A percentile compares a stretch with the other conserved stretches of the same genome.
Conservation (phyloP, 2,329 filamentous ascomycete species). For the Pseudogymnoascus sp. region DNA sequence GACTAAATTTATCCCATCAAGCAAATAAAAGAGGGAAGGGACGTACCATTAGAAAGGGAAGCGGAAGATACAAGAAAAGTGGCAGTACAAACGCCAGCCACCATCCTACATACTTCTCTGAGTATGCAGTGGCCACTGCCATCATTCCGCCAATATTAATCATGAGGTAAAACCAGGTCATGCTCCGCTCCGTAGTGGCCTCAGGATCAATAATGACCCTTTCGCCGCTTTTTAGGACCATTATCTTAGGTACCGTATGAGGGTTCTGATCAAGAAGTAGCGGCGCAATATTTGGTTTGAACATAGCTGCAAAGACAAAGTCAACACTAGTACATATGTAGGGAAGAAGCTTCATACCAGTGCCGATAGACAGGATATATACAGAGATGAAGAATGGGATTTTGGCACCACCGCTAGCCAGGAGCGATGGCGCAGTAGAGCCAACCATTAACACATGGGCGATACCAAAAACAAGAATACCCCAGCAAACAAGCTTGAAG, state of each 20-base stretch:
- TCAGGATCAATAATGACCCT: conserved; percentile 53
- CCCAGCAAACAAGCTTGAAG: conserved; percentile 50
- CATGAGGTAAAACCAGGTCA: conserved; percentile 60
- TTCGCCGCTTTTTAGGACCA: conserved; percentile 44
- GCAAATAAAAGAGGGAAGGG: conserved; percentile 19
- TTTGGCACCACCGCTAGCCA: conserved; percentile 27
- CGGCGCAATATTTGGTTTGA: conserved; percentile 63
- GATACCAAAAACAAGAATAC: conserved; percentile 46
- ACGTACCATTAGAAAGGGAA: conserved; percentile 43
- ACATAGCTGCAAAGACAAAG: conserved; percentile 42
- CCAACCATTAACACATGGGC: conserved; percentile 40
- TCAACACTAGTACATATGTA: conserved; percentile 8
- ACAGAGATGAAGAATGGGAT: conserved; percentile 31
- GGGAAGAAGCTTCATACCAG: conserved; percentile 21
- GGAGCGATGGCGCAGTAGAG: conserved; percentile 27
- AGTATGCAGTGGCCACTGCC: conserved; percentile 36
- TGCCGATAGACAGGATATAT: conserved; percentile 29
- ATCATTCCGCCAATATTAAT: conserved; percentile 56
- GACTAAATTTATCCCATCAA: not conserved
- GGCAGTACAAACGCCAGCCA: conserved; percentile 64
- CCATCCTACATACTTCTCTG: conserved; percentile 43
- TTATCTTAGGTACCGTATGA: conserved; percentile 36
- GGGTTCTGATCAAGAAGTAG: conserved; percentile 51
- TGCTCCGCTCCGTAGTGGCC: conserved; percentile 51
- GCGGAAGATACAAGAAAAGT: conserved; percentile 54